A percentile compares a stretch with the other conserved stretches of the same genome.
Conservation (phyloP, 2,329 filamentous ascomycete genomes). For the Cercospora sp. region DNA sequence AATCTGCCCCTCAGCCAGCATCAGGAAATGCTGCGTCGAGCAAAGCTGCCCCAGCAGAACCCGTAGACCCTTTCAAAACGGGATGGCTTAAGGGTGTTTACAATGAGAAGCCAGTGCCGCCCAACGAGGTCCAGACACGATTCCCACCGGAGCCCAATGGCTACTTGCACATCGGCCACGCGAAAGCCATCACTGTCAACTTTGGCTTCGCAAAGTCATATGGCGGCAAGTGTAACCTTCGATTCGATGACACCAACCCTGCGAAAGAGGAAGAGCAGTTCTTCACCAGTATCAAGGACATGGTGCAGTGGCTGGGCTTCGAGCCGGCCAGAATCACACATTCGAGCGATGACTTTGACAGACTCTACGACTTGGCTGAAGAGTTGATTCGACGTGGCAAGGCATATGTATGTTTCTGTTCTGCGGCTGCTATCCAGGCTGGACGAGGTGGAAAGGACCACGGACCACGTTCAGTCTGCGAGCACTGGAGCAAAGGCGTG, state of each 20-base stretch:
- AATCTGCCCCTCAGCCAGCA: constrained; percentile 35
- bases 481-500: constrained; percentile 71
- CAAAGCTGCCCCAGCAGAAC: constrained; percentile 37
- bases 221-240: constrained; percentile 71
- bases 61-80: constrained; percentile 51
- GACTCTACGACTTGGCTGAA: constrained; percentile 84
- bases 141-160: constrained; percentile 73
- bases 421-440: constrained; percentile 74
- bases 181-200: constrained; percentile 93
- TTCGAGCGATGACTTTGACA: constrained; percentile 86
- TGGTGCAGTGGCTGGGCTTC: constrained; percentile 84
- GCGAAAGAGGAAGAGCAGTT: constrained; percentile 89
- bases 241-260: constrained; percentile 95
- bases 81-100: constrained; percentile 54
- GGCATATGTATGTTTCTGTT: constrained; percentile 84
- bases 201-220: constrained; percentile 90
- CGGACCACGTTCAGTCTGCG: constrained; percentile 73
- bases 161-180: constrained; percentile 89
- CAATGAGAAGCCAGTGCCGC: constrained; percentile 48
- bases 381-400: constrained; percentile 71
- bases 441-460: constrained; percentile 76
- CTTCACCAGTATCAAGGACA: constrained; percentile 84
- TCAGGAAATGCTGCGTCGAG: constrained; percentile 20
- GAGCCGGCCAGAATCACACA: constrained; percentile 77
- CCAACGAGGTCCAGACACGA: constrained; percentile 47